Conservation (phyloP, 2,329 filamentous ascomycete genomes). For the Fusarium sp. region DNA sequence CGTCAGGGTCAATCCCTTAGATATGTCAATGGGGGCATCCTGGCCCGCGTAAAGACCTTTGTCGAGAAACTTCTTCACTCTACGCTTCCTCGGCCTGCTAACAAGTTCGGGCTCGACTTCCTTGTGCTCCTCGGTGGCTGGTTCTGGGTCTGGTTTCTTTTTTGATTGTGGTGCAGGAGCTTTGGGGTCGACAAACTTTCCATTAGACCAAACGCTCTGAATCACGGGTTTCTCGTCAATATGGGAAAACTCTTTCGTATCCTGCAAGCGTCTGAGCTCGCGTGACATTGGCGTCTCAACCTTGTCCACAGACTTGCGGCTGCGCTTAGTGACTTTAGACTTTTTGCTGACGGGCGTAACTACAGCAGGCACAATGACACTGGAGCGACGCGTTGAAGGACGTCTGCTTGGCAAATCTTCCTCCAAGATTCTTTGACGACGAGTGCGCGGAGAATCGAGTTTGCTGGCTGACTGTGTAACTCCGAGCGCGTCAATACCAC, state of each 20-base stretch:
- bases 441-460: conserved; percentile 51
- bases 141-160: conserved; percentile 50
- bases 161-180: conserved; percentile 53
- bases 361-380: conserved; percentile 53
- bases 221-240: conserved; percentile 68
- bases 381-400: conserved; percentile 55
- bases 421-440: conserved; percentile 47
- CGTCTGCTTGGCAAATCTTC: conserved; percentile 50
- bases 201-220: conserved; percentile 72
- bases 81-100: conserved; percentile 55
- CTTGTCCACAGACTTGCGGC: conserved; percentile 65
- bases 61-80: conserved; percentile 79
- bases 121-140: conserved; percentile 40
- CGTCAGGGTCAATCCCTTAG: conserved; percentile 59
- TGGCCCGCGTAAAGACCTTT: conserved; percentile 92
- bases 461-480: conserved; percentile 56
- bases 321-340: conserved; percentile 69
- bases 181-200: conserved; percentile 66
- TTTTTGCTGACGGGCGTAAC: conserved; percentile 60
- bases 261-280: conserved; percentile 68
- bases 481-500: conserved; percentile 60
- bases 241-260: conserved; percentile 71
- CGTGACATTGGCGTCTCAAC: conserved; percentile 61
- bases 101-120: conserved; percentile 53
- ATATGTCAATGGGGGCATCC: conserved; percentile 61